These are phyloP conservation scores for Solanum microdontum DNA, from an alignment of 257 asterid species.

Conservation along the genomic window DNA sequence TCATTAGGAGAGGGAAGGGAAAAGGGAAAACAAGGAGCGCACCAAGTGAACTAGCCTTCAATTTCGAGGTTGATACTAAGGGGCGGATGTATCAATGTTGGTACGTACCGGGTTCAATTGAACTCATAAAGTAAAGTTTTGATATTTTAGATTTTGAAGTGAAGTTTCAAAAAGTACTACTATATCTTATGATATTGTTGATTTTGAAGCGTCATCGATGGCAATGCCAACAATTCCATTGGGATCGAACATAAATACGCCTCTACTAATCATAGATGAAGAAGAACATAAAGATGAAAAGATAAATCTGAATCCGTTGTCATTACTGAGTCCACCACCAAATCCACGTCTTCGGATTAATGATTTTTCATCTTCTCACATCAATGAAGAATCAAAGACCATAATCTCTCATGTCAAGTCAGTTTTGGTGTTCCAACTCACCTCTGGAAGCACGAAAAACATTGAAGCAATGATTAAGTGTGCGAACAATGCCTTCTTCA, in stretches of 20 bases:
- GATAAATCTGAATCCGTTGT: background rate
- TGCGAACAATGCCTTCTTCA: background rate
- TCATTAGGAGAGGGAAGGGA: background rate
- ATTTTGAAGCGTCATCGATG: background rate
- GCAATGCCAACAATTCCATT: no score
- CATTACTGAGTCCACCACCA: background rate
- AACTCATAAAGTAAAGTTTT: no score
- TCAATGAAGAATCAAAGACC: background rate
- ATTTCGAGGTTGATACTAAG: background rate
- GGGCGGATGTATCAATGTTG: background rate
- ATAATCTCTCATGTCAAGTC: background rate
- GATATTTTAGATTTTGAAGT: no score
- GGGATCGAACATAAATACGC: background rate
- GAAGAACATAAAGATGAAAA: background rate
- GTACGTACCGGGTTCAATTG: background rate
- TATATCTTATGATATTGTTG: background rate
- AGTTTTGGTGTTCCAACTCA: background rate
- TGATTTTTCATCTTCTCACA: background rate
- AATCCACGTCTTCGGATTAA: background rate
- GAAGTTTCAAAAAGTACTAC: background rate
- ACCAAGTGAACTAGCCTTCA: background rate
- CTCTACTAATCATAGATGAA: background rate
- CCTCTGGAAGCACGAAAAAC: background rate
- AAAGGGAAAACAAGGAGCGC: background rate
- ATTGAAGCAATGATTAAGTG: background rate